Base-by-base conservation (phyloP, 495 filamentous ascomycete species). In the Podospora australis region DNA sequence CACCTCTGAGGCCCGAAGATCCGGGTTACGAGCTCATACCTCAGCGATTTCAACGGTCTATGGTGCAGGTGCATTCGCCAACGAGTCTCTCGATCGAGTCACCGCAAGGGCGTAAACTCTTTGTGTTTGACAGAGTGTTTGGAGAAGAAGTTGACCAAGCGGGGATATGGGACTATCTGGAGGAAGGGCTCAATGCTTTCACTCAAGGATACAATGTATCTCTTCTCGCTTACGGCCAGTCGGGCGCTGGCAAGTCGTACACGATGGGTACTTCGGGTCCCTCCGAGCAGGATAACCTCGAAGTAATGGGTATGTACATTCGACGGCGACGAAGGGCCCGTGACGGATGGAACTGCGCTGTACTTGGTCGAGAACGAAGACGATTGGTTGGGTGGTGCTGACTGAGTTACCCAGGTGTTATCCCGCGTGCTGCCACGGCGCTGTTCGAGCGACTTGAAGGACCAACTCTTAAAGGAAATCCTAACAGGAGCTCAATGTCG, bases 181-280 rank as follows among this genome's bases (percentile, higher is more conserved):
- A 78, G 55, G 94, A 97, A 52, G 95, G 89, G 60, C 84, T 96
- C 48, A 79, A 75, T 63, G 89, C 90, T 1, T 99, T 99, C 65
- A 65, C 94, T 6, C 87, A 95, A 63, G 92, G 92, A 30, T 99
- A 96, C 75, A 99, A 99, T 83, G 92, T 99, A 56, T 99, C 92
- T 10, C 80, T 99, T 39, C 77, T 99, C 52, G 92, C 92, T 32
- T 99, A 99, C 58, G 92, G 92, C 56, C 92, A 99, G 72, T 99
- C 92, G n/a, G 92, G 92, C 29, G 89, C 92, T n/a, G 92, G 92
- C 58, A 99, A 99, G 69, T 99, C 92, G 1, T 97, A 96, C 64
- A 99, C 92, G 0, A 99, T 99, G 92, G 92, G 92, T 32, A 99
- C 92, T 1, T 86, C 92, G 2, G 88, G 90, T 2, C 90, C 94